Conservation (phyloP, 352 stramenopile species). For the Plasmopara muralis region DNA sequence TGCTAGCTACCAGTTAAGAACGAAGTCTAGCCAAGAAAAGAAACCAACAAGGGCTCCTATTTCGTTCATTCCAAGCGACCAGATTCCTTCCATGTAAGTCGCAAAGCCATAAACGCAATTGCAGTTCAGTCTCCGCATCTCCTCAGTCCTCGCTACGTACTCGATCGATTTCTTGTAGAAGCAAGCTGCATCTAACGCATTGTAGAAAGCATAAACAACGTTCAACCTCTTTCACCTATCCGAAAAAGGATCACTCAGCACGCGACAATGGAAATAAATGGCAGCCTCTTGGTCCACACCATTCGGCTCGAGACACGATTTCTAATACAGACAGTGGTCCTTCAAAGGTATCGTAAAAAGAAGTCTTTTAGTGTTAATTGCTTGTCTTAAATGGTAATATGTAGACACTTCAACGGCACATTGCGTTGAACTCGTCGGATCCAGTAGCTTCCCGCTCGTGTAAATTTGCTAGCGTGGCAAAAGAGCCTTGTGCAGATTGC, state of each 20-base stretch:
- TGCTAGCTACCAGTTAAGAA: not conserved
- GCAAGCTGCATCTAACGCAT: constrained; percentile 57
- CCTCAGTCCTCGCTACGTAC: not conserved
- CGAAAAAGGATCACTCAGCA: constrained; percentile 30
- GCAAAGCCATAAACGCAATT: not conserved
- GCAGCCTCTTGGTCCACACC: constrained; percentile 45
- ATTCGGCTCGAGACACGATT: constrained; percentile 35
- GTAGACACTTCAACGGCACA: constrained; percentile 37
- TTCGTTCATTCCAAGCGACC: not conserved
- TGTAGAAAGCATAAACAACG: constrained; percentile 62
- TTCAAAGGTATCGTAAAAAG: constrained; percentile 32
- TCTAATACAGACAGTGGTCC: constrained; percentile 61
- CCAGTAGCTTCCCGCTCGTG: constrained; percentile 56
- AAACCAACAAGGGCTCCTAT: not conserved
- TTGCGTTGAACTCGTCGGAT: constrained; percentile 60
- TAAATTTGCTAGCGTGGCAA: constrained; percentile 64
- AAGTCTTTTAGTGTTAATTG: not conserved
- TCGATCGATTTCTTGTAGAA: constrained; percentile 24
- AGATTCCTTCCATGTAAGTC: not conserved
- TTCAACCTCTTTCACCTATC: constrained; percentile 44
- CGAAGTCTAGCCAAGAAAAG: not conserved
- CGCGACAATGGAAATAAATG: constrained; percentile 22
- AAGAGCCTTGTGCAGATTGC: constrained; percentile 59
- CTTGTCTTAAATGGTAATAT: not conserved
- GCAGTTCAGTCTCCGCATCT: not conserved